These are phyloP conservation scores for Colletotrichum sp. DNA, from an alignment of 2,329 filamentous ascomycete genomes.

Conservation along the genomic window DNA sequence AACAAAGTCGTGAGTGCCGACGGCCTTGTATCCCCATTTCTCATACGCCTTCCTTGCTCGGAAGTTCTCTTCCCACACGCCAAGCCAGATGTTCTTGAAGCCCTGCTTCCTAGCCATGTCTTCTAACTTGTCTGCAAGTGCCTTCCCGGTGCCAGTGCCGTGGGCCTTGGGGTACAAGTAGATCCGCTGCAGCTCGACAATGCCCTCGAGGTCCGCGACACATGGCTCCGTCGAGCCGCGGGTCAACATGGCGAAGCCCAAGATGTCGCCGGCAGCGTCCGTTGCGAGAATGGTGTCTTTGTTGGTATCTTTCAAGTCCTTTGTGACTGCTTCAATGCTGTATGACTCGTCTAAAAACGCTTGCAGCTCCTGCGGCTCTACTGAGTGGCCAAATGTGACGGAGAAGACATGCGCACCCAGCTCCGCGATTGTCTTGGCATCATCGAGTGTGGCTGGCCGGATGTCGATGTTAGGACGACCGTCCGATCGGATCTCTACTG, in stretches of 20 bases:
- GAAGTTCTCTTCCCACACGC: slow-evolving; percentile 52
- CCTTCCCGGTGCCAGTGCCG: slow-evolving; percentile 42
- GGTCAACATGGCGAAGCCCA: slow-evolving; percentile 47
- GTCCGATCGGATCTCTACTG: not conserved
- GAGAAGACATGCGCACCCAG: slow-evolving; percentile 42
- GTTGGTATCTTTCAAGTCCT: slow-evolving; percentile 26
- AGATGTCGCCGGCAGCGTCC: slow-evolving; percentile 22
- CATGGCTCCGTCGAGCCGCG: slow-evolving; percentile 42
- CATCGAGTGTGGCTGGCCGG: slow-evolving; percentile 15
- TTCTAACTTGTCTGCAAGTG: slow-evolving; percentile 33
- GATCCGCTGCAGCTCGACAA: slow-evolving; percentile 47
- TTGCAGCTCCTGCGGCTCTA: slow-evolving; percentile 38
- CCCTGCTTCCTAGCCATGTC: slow-evolving; percentile 38
- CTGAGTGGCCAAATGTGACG: slow-evolving; percentile 46
- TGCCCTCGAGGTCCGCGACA: slow-evolving; percentile 30
- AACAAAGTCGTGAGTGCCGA: slow-evolving; percentile 47
- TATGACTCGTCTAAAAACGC: slow-evolving; percentile 44
- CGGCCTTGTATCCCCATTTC: slow-evolving; percentile 41
- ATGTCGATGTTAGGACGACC: not conserved
- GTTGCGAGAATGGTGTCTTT: slow-evolving; percentile 32
- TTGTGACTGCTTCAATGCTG: slow-evolving; percentile 33
- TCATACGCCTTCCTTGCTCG: slow-evolving; percentile 43
- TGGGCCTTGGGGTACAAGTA: slow-evolving; percentile 42
- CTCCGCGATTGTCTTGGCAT: slow-evolving; percentile 33
- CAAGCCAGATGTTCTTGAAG: slow-evolving; percentile 47